A percentile compares a stretch with the other conserved stretches of the same genome.
Conservation (phyloP, 768 basidiomycete genomes). For the Rhodotorula paludigena region DNA sequence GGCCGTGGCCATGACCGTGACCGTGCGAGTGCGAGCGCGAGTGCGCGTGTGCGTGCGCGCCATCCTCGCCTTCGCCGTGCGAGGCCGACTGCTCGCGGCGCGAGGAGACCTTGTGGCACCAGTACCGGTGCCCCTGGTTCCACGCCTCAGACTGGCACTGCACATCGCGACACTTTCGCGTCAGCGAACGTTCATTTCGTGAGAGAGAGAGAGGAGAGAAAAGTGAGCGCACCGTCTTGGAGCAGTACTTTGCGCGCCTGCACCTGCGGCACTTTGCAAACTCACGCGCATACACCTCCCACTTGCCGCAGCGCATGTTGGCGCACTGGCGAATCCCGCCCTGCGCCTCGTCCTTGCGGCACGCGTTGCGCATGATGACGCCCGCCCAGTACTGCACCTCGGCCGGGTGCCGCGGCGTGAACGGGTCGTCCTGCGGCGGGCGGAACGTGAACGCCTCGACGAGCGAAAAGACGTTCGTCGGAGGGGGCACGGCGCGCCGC, state of each 20-base stretch:
- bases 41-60: neutral
- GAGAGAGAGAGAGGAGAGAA: neutral
- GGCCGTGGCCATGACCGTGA: neutral
- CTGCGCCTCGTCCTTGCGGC: conserved; percentile 86
- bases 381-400: conserved; percentile 99
- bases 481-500: conserved; percentile 42
- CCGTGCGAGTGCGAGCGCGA: neutral
- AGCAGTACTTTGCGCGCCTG: conserved; percentile 96
- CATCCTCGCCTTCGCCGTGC: neutral
- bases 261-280: conserved; percentile 96
- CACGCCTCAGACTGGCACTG: conserved; percentile 86
- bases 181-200: too few relatives aligned
- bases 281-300: conserved; percentile 87
- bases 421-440: conserved; percentile 66
- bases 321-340: conserved; percentile 97
- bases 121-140: conserved; percentile 88
- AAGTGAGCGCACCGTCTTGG: conserved; percentile 66
- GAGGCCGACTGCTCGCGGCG: neutral
- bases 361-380: conserved; percentile 99
- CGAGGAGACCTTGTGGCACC: conserved; percentile 31
- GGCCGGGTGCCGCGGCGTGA: conserved; percentile 65
- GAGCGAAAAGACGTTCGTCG: conserved; percentile 80
- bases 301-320: conserved; percentile 92
- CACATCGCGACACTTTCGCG: neutral
- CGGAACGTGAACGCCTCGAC: conserved; percentile 93